Conservation (phyloP, 2,329 filamentous ascomycete species). For the Xylariomycetidae sp. region DNA sequence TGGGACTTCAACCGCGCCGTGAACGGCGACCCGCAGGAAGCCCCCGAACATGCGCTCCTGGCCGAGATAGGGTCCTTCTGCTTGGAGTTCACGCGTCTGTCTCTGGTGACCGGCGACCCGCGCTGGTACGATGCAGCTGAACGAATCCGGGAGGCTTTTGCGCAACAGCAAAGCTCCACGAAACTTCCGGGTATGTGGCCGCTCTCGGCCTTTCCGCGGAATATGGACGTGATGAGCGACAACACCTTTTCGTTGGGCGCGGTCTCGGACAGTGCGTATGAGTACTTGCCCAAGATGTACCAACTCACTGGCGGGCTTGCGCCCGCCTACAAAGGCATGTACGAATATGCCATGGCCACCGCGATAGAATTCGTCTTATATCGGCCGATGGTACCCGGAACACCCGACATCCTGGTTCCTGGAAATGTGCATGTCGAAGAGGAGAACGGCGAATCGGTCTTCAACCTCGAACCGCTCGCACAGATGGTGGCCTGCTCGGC, state of each 20-base stretch:
- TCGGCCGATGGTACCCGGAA: constrained; percentile 53
- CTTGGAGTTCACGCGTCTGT: constrained; percentile 28
- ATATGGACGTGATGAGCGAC: constrained; percentile 34
- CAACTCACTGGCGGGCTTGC: constrained; percentile 53
- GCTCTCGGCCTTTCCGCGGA: constrained; percentile 51
- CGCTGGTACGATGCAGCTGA: constrained; percentile 26
- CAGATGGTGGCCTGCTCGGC: constrained; percentile 46
- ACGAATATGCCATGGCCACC: constrained; percentile 54
- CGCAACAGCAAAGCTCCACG: constrained; percentile 18
- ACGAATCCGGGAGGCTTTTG: constrained; percentile 20
- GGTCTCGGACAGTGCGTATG: constrained; percentile 37
- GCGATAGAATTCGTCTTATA: constrained; percentile 57
- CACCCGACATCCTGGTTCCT: constrained; percentile 55
- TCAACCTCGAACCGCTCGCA: constrained; percentile 26
- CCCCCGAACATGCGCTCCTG: constrained; percentile 14
- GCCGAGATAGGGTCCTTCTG: constrained; percentile 26
- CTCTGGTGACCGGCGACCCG: constrained; percentile 23
- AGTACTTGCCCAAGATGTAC: constrained; percentile 46
- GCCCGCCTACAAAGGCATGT: constrained; percentile 54
- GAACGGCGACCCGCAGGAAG: constrained; percentile 16
- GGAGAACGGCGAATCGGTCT: constrained; percentile 22
- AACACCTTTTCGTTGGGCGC: constrained; percentile 29
- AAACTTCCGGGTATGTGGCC: constrained; percentile 60
- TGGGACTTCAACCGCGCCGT: constrained; percentile 20
- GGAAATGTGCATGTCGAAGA: constrained; percentile 31